Percentiles rank a stretch among this genome's conserved stretches.
Conservation (phyloP, 148 eudicot species). For the Rheum nobile region DNA sequence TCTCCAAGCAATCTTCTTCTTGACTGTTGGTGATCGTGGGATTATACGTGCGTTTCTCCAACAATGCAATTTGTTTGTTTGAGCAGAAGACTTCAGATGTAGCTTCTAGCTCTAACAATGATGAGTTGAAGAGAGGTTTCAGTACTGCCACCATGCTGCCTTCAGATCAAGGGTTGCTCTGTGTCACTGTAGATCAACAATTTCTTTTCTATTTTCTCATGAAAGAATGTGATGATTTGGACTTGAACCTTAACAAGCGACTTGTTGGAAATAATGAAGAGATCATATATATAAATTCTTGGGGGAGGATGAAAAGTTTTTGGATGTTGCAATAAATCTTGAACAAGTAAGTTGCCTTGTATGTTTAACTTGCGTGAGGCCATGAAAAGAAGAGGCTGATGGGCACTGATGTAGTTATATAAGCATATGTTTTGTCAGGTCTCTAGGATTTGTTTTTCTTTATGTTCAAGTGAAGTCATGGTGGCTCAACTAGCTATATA, state of each 20-base stretch:
- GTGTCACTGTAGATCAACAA: constrained; percentile 88
- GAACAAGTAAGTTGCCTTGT: too few relatives aligned
- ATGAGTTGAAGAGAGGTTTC: constrained; percentile 73
- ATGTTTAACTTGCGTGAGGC: too few relatives aligned
- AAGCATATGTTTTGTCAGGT: neutral
- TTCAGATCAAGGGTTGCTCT: constrained; percentile 62
- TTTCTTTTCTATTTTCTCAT: constrained; percentile 57
- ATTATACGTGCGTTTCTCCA: too few relatives aligned
- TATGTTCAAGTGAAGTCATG: too few relatives aligned
- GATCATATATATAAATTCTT: constrained; percentile 83
- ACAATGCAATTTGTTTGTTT: too few relatives aligned
- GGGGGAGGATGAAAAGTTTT: constrained; percentile 82
- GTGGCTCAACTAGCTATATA: too few relatives aligned
- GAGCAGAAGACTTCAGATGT: too few relatives aligned
- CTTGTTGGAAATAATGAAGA: constrained; percentile 88
- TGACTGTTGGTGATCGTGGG: constrained; percentile 95
- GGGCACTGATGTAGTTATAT: neutral
- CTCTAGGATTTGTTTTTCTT: neutral
- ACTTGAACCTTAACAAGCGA: constrained; percentile 46
- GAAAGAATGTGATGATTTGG: too few relatives aligned
- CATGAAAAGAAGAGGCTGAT: neutral
- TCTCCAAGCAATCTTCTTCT: constrained; percentile 33
- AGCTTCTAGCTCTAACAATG: constrained; percentile 51
- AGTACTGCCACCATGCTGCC: constrained; percentile 78
- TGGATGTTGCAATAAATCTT: constrained; percentile 98